Evolutionary conservation across 306 rosid genomes (phyloP).

Genomic region (Malus sylvestris): DNA sequence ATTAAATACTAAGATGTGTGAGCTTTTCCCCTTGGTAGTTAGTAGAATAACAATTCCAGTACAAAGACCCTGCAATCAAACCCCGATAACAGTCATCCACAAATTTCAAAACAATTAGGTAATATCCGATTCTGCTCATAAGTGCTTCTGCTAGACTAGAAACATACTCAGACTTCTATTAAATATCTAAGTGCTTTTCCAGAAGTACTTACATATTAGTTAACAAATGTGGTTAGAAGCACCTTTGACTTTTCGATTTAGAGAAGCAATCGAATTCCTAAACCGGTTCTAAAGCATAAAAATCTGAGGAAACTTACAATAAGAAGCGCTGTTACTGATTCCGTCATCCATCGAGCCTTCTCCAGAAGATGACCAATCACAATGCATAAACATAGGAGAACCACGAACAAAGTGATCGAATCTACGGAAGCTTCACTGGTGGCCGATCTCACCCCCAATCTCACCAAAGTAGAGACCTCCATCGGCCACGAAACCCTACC

Average conservation of each 20-base stretch:
- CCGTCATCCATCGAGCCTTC: conserved; percentile 52
- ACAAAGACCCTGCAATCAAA: conserved; percentile 43
- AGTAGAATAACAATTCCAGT: conserved; percentile 46
- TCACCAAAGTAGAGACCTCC: conserved; percentile 20
- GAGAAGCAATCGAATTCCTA: not conserved
- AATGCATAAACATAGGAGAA: conserved; percentile 49
- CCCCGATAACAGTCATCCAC: conserved; percentile 6
- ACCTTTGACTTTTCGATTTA: not conserved
- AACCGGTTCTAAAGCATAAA: not conserved
- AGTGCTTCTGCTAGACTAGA: not conserved
- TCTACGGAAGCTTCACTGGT: conserved; percentile 20
- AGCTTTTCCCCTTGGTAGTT: conserved; percentile 37
- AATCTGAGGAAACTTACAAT: conserved; percentile 36
- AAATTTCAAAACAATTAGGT: not conserved
- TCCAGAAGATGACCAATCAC: conserved; percentile 55
- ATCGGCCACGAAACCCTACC: conserved; percentile 11
- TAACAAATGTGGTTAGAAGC: not conserved
- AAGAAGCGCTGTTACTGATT: conserved; percentile 45
- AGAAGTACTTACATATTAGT: not conserved
- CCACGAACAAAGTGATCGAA: conserved; percentile 42
- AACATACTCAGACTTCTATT: not conserved
- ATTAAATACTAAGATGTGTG: conserved; percentile 39
- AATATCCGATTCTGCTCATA: no score
- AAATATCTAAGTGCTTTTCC: not conserved
- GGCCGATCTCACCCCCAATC: conserved; percentile 2